Evolutionary conservation across 805 yeast genomes (phyloP).

Genomic region (Wickerhamomyces strasburgensis): DNA sequence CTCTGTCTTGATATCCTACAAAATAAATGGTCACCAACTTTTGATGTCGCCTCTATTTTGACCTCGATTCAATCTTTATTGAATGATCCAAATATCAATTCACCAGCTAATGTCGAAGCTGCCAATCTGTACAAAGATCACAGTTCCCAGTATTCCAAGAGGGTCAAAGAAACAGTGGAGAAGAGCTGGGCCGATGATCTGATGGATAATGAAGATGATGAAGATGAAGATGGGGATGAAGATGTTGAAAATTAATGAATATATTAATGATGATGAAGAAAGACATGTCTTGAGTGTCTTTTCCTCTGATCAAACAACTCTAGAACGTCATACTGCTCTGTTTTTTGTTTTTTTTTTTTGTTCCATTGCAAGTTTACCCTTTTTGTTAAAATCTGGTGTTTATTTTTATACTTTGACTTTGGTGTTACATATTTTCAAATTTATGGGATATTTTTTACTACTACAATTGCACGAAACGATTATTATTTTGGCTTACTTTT

Average conservation of each 20-base stretch:
- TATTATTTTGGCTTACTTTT: no score
- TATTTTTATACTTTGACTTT: no score
- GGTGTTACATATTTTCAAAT: no score
- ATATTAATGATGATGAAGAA: no score
- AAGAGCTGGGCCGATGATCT: conserved; percentile 87
- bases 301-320: no score
- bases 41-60: conserved; percentile 91
- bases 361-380: background rate
- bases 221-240: conserved; percentile 30
- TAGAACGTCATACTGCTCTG: no score
- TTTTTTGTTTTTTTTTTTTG: no score
- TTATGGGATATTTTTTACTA: no score
- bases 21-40: conserved; percentile 98
- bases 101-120: conserved; percentile 98
- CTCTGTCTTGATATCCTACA: conserved; percentile 93
- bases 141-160: conserved; percentile 81
- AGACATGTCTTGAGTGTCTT: no score
- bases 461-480: no score
- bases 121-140: conserved; percentile 94
- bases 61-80: conserved; percentile 88
- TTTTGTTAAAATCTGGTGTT: no score
- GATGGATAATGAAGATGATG: conserved; percentile 46
- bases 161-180: conserved; percentile 94
- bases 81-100: conserved; percentile 93
- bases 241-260: background rate